Conservation (phyloP, 441 rosid species). For the Biscutella laevigata region DNA sequence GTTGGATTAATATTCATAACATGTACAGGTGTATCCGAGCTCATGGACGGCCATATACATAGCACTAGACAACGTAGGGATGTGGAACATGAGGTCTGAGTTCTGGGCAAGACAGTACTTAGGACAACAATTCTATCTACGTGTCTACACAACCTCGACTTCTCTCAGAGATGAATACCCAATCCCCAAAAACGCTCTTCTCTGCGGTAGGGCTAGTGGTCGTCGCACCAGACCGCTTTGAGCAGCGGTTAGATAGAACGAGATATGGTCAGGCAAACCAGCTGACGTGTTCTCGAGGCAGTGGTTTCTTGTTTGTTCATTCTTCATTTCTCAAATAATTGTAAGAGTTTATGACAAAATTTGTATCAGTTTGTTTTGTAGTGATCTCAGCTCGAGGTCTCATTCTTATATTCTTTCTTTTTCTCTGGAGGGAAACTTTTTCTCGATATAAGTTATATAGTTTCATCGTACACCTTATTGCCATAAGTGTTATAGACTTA, state of each 20-base stretch:
- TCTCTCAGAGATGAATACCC: conserved; percentile 89
- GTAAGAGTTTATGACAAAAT: conserved; percentile 10
- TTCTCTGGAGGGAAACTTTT: not conserved
- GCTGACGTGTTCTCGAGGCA: not conserved
- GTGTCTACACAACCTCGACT: conserved; percentile 59
- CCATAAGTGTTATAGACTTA: too few species aligned
- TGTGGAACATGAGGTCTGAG: conserved; percentile 94
- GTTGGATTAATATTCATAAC: not conserved
- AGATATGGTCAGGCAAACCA: conserved; percentile 18
- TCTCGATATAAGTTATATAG: conserved; percentile 1
- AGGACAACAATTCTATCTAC: conserved; percentile 82
- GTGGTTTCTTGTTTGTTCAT: conserved; percentile 14
- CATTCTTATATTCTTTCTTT: conserved; percentile 20
- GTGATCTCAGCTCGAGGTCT: conserved; percentile 33
- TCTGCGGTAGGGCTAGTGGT: conserved; percentile 76
- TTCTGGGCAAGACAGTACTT: conserved; percentile 84
- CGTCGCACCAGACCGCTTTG: conserved; percentile 68
- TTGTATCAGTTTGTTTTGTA: too few species aligned
- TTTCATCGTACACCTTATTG: not conserved
- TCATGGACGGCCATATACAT: conserved; percentile 85
- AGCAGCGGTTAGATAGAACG: conserved; percentile 13
- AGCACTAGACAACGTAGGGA: conserved; percentile 84
- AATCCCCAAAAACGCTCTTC: conserved; percentile 77
- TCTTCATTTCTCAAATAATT: not conserved
- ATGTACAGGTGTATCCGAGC: conserved; percentile 70